phyloP scores from a whole-genome alignment of 2,329 filamentous ascomycete species.

The Orbilia ellipsospora region DNA sequence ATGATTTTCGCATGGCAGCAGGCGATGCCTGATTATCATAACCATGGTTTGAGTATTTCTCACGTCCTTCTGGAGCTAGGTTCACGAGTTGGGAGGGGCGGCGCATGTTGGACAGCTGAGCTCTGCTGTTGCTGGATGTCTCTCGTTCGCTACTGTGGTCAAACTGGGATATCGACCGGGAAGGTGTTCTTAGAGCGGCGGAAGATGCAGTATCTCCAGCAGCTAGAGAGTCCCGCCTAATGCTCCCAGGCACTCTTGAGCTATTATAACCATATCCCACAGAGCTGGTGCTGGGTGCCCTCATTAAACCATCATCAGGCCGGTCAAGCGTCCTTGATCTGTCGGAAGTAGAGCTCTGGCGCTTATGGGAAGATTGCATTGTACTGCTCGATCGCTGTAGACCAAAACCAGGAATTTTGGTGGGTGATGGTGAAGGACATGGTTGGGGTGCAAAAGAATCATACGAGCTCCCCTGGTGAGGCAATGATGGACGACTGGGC shows the following conservation, averaged over 20 bases:
- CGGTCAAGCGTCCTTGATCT: conserved; percentile 43
- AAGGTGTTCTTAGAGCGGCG: conserved; percentile 23
- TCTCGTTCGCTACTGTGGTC: conserved; percentile 24
- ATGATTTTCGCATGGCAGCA: conserved; percentile 36
- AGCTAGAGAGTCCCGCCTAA: conserved; percentile 22
- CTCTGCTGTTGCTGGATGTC: conserved; percentile 17
- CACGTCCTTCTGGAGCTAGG: conserved; percentile 12
- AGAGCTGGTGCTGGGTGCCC: conserved; percentile 24
- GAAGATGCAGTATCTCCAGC: conserved; percentile 17
- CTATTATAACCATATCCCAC: conserved; percentile 14
- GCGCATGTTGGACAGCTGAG: conserved; percentile 18
- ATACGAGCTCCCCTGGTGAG: conserved; percentile 35
- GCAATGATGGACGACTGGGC: conserved; percentile 41
- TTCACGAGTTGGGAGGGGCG: conserved; percentile 27
- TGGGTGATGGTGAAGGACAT: conserved; percentile 31
- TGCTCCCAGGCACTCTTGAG: conserved; percentile 16
- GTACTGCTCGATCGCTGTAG: conserved; percentile 35
- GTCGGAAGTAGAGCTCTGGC: conserved; percentile 44
- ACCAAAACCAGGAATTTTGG: conserved; percentile 39
- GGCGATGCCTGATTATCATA: conserved; percentile 39
- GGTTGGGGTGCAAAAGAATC: conserved; percentile 46
- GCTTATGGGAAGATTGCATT: conserved; percentile 28
- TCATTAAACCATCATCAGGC: conserved; percentile 28
- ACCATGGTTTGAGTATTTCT: conserved; percentile 3
- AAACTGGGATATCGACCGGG: conserved; percentile 31